Evolutionary conservation across 2,329 filamentous ascomycete genomes (phyloP), one percentile per base, ranked within the genome.

Genomic region (Hypoxylon sp.): DNA sequence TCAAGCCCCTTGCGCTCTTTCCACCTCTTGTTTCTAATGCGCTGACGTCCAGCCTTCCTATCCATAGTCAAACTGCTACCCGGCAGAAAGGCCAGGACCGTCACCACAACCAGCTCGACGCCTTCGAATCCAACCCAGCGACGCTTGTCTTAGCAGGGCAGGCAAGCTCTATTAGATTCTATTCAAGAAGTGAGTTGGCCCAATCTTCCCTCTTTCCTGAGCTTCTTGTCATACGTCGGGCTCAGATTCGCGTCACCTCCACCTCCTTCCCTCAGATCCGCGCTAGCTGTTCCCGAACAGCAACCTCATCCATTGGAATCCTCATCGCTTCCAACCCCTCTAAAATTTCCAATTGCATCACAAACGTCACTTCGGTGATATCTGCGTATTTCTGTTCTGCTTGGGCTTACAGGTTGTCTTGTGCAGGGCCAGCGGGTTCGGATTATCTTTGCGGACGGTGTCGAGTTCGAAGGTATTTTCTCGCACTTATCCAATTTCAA

Each of bases 11-110:
- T 72, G 72, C 72, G 71, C 69, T 66, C 67, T 66, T 60, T 71
- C 66, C 68, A 64, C 56, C 37, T 61, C 67, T 66, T 66, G 61
- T 71, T 69, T 69, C 63, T 69, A 68, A 74, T 78, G 76, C 73
- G 74, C 77, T 78, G 72, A 75, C 76, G 65, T 74, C 64, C 70
- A 68, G 66, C 64, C 72, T 61, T 73, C 64, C 68, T 50, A 71
- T 68, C 62, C 44, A 68, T 66, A 71, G 69, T 73, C 65, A 66
- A 66, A 66, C 72, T 71, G 71, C 70, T 70, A 59, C 61, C 61
- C 55, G 69, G 65, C 70, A 74, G 72, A 62, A 62, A 62, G 68
- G 70, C 63, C 62, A 71, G 68, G 58, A 63, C 56, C 59, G 48
- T 70, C 67, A 60, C 64, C 60, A 63, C 67, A 53, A 50, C 69